A percentile compares a stretch with the other conserved stretches of the same genome.
These are phyloP conservation scores for Phytophthora capsici DNA, from an alignment of 352 stramenopile genomes.

Conservation along the genomic window DNA sequence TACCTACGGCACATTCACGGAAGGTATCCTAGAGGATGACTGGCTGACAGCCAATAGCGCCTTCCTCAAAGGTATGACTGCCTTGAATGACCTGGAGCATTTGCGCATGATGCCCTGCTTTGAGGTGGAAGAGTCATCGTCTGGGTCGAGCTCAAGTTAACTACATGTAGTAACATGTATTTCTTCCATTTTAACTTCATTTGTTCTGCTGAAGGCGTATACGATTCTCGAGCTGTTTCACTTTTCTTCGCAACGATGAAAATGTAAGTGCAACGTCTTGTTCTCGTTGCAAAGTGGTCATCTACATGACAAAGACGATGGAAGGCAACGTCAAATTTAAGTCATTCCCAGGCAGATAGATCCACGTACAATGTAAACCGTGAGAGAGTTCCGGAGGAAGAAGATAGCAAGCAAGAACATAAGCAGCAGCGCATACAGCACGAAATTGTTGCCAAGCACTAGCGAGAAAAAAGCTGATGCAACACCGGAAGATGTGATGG, in stretches of 20 bases:
- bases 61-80: conserved; percentile 48
- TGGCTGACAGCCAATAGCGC: conserved; percentile 57
- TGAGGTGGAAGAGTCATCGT: conserved; percentile 37
- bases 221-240: conserved; percentile 71
- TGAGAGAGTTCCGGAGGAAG: conserved; percentile 64
- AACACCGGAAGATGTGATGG: conserved; percentile 35
- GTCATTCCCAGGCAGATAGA: neutral
- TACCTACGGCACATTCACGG: conserved; percentile 43
- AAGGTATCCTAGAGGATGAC: conserved; percentile 54
- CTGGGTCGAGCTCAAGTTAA: conserved; percentile 30
- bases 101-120: conserved; percentile 60
- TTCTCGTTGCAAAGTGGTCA: conserved; percentile 51
- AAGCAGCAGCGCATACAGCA: conserved; percentile 49
- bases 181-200: neutral
- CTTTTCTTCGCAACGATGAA: conserved; percentile 58
- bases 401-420: conserved; percentile 46
- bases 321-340: neutral
- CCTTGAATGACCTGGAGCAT: conserved; percentile 44
- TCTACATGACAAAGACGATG: conserved; percentile 23
- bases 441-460: conserved; percentile 44
- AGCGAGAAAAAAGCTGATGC: conserved; percentile 44
- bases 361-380: conserved; percentile 48
- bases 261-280: conserved; percentile 59
- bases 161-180: conserved; percentile 4
- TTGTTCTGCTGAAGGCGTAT: conserved; percentile 50